Base-by-base conservation (phyloP, 2,329 filamentous ascomycete species). In the Penicillium sp. region DNA sequence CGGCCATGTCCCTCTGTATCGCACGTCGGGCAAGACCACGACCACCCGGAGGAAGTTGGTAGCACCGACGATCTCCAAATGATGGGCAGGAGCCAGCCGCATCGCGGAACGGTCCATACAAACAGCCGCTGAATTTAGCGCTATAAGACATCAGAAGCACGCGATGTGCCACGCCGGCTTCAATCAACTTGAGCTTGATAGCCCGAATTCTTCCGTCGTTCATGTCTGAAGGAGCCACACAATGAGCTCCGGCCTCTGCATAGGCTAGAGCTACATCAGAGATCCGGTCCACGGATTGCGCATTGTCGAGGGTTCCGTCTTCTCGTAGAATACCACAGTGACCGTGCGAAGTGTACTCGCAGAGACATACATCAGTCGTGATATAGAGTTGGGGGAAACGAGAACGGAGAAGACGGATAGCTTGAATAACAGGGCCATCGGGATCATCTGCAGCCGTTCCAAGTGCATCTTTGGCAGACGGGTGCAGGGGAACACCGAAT, bases 201-300 rank as follows among this genome's bases (percentile, higher is more conserved):
- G 92, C 93, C 55, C 93, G 90, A 67, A 99, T 95, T 61, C 94
- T 89, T 27, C 94, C 94, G 72, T 99, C 94, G 72, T 97, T 99
- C 94, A 99, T 99, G 74, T 99, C 94, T 1, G 91, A 96, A 2
- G 94, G 94, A 0, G 94, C 94, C 27, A 99, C 91, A 72, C 93
- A 97, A 76, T 99, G 94, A 0, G 93, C 94, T 53, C 94, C 94
- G 14, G 94, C 94, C 67, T 88, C 83, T n/a, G 94, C 94, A 71
- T 99, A 99, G 32, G 93, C 90, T 61, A 97, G 81, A n/a, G 94
- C 93, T n/a, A 97, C 93, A 71, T 97, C 92, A 3, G 90, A 93
- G 65, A 99, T 92, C 58, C 94, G 88, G 70, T 97, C 93, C 8
- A 97, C 91, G 3, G 91, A 96, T 43, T 96, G 83, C 60, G 87